A percentile compares a stretch with the other conserved stretches of the same genome.
These are phyloP conservation scores for Exophiala spinifera DNA, from an alignment of 2,329 filamentous ascomycete species.

Conservation along the genomic window DNA sequence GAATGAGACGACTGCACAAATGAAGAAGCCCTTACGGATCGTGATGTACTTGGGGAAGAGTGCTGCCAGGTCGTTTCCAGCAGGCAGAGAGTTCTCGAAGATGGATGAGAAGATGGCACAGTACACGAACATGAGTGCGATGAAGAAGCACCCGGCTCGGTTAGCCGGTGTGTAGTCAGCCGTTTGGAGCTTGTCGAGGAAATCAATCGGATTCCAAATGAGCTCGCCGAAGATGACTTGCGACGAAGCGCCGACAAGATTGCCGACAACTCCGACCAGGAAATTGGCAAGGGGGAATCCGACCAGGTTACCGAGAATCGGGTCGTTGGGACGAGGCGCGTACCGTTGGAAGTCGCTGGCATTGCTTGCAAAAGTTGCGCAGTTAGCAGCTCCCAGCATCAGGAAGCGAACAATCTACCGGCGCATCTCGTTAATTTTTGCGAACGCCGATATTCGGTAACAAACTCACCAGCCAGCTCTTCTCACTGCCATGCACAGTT, in stretches of 20 bases:
- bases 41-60: slow-evolving; percentile 20
- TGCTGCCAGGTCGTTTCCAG: slow-evolving; percentile 17
- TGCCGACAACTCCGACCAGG: slow-evolving; percentile 80
- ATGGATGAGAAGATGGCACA: slow-evolving; percentile 6
- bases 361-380: slow-evolving; percentile 12
- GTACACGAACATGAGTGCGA: slow-evolving; percentile 56
- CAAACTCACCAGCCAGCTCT: slow-evolving; percentile 14
- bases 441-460: no score
- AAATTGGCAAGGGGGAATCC: slow-evolving; percentile 66
- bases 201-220: slow-evolving; percentile 70
- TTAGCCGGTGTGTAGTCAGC: slow-evolving; percentile 68
- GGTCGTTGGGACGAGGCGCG: slow-evolving; percentile 40
- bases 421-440: no score
- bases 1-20: slow-evolving; percentile 75
- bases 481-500: slow-evolving; percentile 34
- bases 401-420: slow-evolving; percentile 3
- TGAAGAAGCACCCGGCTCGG: slow-evolving; percentile 70
- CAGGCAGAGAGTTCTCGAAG: slow-evolving; percentile 16
- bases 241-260: slow-evolving; percentile 72
- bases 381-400: slow-evolving; percentile 33
- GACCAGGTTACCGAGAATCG: slow-evolving; percentile 41
- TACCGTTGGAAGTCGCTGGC: slow-evolving; percentile 43
- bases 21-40: slow-evolving; percentile 53
- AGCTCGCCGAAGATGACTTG: slow-evolving; percentile 57
- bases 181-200: slow-evolving; percentile 53